These are phyloP conservation scores for Thamnidium elegans DNA, from an alignment of 192 early-diverging fungal species.

Conservation along the genomic window DNA sequence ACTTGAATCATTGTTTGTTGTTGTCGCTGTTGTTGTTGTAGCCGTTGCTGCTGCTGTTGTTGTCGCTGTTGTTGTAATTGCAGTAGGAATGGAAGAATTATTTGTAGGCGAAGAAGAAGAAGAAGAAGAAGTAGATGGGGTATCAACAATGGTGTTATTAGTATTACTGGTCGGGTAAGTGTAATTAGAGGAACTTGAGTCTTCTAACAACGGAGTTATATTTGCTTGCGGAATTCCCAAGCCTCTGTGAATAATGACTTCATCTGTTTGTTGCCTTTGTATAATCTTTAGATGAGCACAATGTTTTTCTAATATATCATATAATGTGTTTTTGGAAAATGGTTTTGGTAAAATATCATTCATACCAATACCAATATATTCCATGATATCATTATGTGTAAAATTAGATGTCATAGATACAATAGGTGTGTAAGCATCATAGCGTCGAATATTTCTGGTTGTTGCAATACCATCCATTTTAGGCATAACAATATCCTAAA, in stretches of 20 bases:
- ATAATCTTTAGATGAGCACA: constrained; percentile 51
- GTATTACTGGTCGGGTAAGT: not conserved
- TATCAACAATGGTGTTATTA: too few species aligned
- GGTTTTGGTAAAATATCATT: constrained; percentile 74
- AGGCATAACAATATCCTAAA: constrained; percentile 70
- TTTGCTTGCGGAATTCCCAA: not conserved
- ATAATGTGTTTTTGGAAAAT: constrained; percentile 52
- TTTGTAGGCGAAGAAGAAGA: too few species aligned
- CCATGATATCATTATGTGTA: constrained; percentile 60
- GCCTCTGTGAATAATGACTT: not conserved
- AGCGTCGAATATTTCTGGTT: constrained; percentile 64
- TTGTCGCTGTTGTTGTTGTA: not conserved
- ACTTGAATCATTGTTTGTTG: not conserved
- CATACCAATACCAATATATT: constrained; percentile 70
- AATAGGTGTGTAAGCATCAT: constrained; percentile 67
- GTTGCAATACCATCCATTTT: constrained; percentile 68
- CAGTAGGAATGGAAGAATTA: too few species aligned
- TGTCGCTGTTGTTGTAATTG: not conserved
- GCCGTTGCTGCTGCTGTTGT: not conserved
- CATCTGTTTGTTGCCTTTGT: constrained; percentile 21
- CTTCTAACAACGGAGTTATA: not conserved
- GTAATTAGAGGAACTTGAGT: not conserved
- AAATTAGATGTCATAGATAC: constrained; percentile 77
- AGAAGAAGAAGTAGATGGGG: too few species aligned
- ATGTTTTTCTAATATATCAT: constrained; percentile 56